These are phyloP conservation scores for Phyllosticta citriasiana DNA, from an alignment of 2,329 filamentous ascomycete genomes.

Conservation along the genomic window DNA sequence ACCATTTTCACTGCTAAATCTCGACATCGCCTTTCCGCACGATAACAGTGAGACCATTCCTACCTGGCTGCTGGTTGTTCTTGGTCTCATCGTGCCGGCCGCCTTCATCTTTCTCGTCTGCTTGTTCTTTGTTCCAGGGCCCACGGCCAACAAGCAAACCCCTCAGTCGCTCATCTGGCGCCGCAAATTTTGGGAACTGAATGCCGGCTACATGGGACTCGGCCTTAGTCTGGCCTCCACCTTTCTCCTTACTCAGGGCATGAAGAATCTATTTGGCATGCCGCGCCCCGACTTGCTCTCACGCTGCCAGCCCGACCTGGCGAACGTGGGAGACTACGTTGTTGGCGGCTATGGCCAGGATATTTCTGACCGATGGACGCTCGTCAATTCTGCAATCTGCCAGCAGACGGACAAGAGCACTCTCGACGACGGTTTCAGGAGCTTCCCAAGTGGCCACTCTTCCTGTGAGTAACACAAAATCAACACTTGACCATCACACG, in stretches of 20 bases:
- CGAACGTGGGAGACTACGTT: constrained; percentile 43
- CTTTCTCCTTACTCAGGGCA: constrained; percentile 73
- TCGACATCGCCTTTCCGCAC: constrained; percentile 70
- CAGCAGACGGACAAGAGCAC: constrained; percentile 46
- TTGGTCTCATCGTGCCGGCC: constrained; percentile 54
- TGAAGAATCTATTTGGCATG: constrained; percentile 66
- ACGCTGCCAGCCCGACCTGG: constrained; percentile 67
- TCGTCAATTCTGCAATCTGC: constrained; percentile 74
- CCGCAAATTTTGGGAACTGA: constrained; percentile 83
- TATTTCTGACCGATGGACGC: constrained; percentile 47
- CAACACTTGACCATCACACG: not conserved
- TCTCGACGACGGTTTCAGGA: constrained; percentile 75
- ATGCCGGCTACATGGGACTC: constrained; percentile 73
- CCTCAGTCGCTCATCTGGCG: constrained; percentile 60
- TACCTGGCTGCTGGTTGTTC: constrained; percentile 53
- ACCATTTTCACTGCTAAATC: constrained; percentile 63
- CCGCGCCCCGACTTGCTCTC: constrained; percentile 55
- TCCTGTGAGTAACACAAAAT: constrained; percentile 43
- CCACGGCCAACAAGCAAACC: constrained; percentile 52
- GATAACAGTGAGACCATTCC: constrained; percentile 63
- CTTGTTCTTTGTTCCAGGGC: constrained; percentile 61
- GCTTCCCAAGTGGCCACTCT: constrained; percentile 69
- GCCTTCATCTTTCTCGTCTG: constrained; percentile 58
- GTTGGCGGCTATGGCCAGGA: constrained; percentile 51
- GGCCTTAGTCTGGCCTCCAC: constrained; percentile 60